Evolutionary conservation across 2,329 filamentous ascomycete genomes (phyloP).

Genomic region (Xylaria sp.): DNA sequence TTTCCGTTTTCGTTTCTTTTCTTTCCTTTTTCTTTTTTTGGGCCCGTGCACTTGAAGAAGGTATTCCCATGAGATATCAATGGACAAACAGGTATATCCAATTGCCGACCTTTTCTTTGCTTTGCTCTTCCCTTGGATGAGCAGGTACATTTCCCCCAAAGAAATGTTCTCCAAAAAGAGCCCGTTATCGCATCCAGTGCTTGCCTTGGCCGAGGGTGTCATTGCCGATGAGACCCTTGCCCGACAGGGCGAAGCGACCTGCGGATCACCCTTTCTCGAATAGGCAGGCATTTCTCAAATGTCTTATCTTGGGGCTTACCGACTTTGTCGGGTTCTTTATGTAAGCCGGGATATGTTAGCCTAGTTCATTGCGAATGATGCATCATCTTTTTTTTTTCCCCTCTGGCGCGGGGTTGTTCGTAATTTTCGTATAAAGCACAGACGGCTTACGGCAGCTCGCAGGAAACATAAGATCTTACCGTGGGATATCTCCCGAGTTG

Average conservation of each 20-base stretch:
- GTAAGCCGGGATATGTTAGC: background rate
- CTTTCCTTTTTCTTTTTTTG: background rate
- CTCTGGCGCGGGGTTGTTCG: background rate
- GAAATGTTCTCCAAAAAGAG: background rate
- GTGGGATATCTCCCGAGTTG: background rate
- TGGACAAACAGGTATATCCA: background rate
- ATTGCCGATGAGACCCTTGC: slow-evolving; percentile 28
- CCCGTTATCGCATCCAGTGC: slow-evolving; percentile 1
- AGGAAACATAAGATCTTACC: background rate
- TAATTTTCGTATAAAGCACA: background rate
- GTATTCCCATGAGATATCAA: background rate
- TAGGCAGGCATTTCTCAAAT: slow-evolving; percentile 43
- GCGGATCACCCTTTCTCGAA: slow-evolving; percentile 41
- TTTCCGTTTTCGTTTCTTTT: background rate
- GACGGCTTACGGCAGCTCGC: background rate
- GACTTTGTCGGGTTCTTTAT: background rate
- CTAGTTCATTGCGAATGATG: background rate
- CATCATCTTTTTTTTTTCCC: background rate
- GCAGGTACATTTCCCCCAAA: background rate
- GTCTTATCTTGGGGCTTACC: slow-evolving; percentile 37
- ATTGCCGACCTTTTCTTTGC: background rate
- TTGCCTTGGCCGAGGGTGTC: slow-evolving; percentile 3
- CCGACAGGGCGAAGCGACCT: slow-evolving; percentile 5
- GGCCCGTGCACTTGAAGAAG: background rate
- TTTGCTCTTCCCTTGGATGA: background rate